Evolutionary conservation across 495 filamentous ascomycete species (phyloP).

Genomic region (Penicillium maclennaniae): DNA sequence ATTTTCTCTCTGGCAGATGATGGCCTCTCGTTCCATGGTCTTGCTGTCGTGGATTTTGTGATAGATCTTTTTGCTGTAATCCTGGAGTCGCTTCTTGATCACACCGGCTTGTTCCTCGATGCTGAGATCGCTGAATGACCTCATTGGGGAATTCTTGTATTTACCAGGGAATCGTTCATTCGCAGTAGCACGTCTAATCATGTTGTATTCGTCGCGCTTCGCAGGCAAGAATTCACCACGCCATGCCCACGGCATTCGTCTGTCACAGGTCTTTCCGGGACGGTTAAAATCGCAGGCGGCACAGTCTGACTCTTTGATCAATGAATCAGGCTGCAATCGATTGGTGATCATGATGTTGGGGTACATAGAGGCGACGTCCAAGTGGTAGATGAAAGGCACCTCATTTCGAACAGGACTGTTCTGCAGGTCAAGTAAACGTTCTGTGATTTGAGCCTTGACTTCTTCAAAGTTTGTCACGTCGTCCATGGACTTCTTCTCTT

Average conservation of each 20-base stretch:
- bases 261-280: constrained; percentile 94
- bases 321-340: constrained; percentile 92
- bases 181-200: constrained; percentile 90
- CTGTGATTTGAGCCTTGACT: constrained; percentile 77
- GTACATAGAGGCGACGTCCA: constrained; percentile 99
- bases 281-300: constrained; percentile 98
- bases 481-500: constrained; percentile 90
- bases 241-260: constrained; percentile 95
- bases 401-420: constrained; percentile 77
- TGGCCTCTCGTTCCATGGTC: constrained; percentile 90
- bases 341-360: constrained; percentile 99
- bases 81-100: constrained; percentile 81
- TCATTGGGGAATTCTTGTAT: constrained; percentile 60
- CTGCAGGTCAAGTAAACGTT: constrained; percentile 69
- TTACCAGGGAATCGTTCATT: constrained; percentile 87
- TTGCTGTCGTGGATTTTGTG: constrained; percentile 97
- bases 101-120: constrained; percentile 77
- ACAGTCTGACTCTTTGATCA: constrained; percentile 94
- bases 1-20: constrained; percentile 98
- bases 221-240: constrained; percentile 95
- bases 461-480: constrained; percentile 93
- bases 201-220: constrained; percentile 97
- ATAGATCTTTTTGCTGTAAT: constrained; percentile 98
- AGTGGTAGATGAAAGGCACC: constrained; percentile 89
- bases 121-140: constrained; percentile 76